phyloP scores from a whole-genome alignment of 257 asterid genomes.

The Hygrophila difformis region DNA sequence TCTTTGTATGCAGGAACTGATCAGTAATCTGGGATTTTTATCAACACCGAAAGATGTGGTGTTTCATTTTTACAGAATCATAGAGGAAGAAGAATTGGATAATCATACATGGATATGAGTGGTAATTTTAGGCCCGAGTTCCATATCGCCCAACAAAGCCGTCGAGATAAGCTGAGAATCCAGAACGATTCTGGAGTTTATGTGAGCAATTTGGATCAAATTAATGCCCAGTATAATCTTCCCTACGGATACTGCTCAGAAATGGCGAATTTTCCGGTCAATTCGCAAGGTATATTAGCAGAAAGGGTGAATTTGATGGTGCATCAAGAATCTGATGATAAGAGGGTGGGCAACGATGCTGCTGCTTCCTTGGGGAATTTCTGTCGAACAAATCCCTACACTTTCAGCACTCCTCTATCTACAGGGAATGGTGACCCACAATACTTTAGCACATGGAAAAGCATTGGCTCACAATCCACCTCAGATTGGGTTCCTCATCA shows the following conservation, averaged over 20 bases:
- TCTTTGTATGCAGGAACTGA: too few relatives aligned
- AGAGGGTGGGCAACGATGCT: constrained; percentile 2
- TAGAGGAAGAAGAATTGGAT: neutral
- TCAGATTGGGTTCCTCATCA: constrained; percentile 20
- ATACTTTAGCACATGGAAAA: constrained; percentile 30
- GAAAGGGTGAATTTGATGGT: constrained; percentile 10
- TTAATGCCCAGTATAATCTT: constrained; percentile 9
- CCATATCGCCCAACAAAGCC: constrained; percentile 74
- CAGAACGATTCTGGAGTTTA: constrained; percentile 23
- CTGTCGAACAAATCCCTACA: constrained; percentile 4
- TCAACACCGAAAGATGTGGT: neutral
- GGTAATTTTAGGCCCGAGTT: constrained; percentile 33
- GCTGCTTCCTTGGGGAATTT: constrained; percentile 9
- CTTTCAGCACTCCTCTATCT: constrained; percentile 6
- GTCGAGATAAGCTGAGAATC: constrained; percentile 51
- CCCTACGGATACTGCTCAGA: constrained; percentile 26
- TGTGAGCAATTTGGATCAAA: constrained; percentile 16
- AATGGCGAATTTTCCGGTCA: constrained; percentile 20
- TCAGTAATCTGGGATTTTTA: too few relatives aligned
- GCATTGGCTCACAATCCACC: constrained; percentile 20
- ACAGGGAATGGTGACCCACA: constrained; percentile 18
- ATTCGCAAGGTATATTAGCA: constrained; percentile 13
- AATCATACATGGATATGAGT: constrained; percentile 33
- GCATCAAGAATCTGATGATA: constrained; percentile 15
- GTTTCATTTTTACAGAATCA: neutral